These are phyloP conservation scores for Schoenoplectus tabernaemontani DNA, from an alignment of 202 grass and related monocot species.

Conservation along the genomic window DNA sequence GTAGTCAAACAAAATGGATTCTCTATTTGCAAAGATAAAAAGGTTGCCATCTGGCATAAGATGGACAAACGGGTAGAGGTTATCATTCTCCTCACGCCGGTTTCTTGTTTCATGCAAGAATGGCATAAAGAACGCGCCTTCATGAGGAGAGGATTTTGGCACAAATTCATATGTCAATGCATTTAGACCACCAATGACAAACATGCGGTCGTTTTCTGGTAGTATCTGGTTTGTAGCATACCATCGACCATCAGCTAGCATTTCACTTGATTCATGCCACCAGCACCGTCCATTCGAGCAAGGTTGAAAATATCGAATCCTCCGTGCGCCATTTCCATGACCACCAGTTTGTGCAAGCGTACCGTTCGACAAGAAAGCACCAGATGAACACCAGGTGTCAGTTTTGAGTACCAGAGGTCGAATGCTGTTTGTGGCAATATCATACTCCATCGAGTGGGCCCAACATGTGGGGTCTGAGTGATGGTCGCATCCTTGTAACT, in stretches of 20 bases:
- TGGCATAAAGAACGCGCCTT: slow-evolving; percentile 31
- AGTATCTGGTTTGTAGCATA: slow-evolving; percentile 31
- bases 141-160: slow-evolving; percentile 22
- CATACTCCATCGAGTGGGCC: slow-evolving; percentile 36
- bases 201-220: slow-evolving; percentile 23
- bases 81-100: slow-evolving; percentile 9
- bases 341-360: slow-evolving; percentile 31
- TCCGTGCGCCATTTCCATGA: slow-evolving; percentile 18
- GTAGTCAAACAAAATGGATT: slow-evolving; percentile 34
- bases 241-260: slow-evolving; percentile 19
- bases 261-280: slow-evolving; percentile 22
- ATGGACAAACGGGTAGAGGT: slow-evolving; percentile 34
- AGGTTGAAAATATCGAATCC: slow-evolving; percentile 24
- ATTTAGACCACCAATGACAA: slow-evolving; percentile 32
- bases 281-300: slow-evolving; percentile 19
- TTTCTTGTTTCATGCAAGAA: slow-evolving; percentile 26
- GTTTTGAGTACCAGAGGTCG: slow-evolving; percentile 22
- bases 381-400: slow-evolving; percentile 38
- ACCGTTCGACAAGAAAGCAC: slow-evolving; percentile 22
- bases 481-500: background rate
- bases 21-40: slow-evolving; percentile 35
- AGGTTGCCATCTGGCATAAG: slow-evolving; percentile 33
- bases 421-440: slow-evolving; percentile 16
- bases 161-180: slow-evolving; percentile 32
- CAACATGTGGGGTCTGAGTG: slow-evolving; percentile 10